Evolutionary conservation across 2,329 filamentous ascomycete species (phyloP), one percentile per base, ranked within the genome.

Genomic region (Leptographium lundbergii): DNA sequence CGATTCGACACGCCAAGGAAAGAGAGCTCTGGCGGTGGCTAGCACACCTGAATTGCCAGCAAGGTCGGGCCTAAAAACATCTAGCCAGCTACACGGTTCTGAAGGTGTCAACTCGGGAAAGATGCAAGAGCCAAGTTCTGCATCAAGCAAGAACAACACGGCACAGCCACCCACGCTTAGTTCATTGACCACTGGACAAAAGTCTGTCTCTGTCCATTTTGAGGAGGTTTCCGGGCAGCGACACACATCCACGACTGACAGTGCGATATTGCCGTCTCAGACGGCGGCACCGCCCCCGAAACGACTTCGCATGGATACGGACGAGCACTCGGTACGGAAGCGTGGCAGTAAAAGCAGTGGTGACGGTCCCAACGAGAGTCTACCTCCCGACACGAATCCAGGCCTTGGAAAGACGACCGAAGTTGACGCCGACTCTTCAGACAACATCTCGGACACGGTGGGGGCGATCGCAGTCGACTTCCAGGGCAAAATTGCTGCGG

Each of bases 401-500:
- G n/a, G n/a, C n/a, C n/a, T n/a, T n/a, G n/a, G n/a, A n/a, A n/a
- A n/a, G n/a, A n/a, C n/a, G n/a, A n/a, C n/a, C n/a, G n/a, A n/a
- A n/a, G 22, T 10, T 13, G 24, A 42, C 24, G 60, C 61, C 50
- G 45, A 61, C 3, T 58, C 60, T 48, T 54, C 51, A 62, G 80
- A 87, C 67, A 79, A 72, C 29, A 81, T 99, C 65, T 95, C 87
- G 3, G 94, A 99, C 74, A 99, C 94, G 14, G 91, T 99, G 61
- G 94, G 95, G 52, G 94, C 91, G 32, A 96, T 99, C 68, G 94
- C 91, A 13, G 86, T 99, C 63, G 94, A 99, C 67, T 80, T 81
- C 56, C 82, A 80, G 65, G 94, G 94, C 19, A 86, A 87, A 60
- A 96, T 99, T 68, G 92, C 95, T 5, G 94, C 92, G 4, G 94